Conservation (phyloP, 2,329 filamentous ascomycete species). For the Curvularia sp. region DNA sequence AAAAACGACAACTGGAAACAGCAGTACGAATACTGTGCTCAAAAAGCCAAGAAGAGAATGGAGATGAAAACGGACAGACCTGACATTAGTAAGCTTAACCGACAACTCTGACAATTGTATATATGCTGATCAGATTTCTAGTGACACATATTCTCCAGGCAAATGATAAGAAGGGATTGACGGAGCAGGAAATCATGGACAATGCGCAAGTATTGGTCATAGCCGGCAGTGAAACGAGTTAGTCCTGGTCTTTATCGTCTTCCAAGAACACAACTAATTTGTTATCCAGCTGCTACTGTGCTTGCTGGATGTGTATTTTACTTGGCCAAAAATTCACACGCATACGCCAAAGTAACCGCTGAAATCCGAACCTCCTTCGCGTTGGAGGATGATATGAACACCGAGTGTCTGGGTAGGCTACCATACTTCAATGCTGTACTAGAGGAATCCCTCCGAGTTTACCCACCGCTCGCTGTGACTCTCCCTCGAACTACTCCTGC, state of each 20-base stretch:
- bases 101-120: too few species aligned
- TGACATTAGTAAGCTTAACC: too few species aligned
- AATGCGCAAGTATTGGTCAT: too few species aligned
- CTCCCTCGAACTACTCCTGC: conserved; percentile 1
- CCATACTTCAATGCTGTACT: background rate
- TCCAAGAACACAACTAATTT: background rate
- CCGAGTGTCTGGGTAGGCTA: background rate
- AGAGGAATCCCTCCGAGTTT: conserved; percentile 2
- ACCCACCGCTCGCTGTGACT: background rate
- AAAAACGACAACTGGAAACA: conserved; percentile 1
- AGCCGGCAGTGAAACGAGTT: too few species aligned
- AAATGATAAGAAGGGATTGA: too few species aligned
- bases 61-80: too few species aligned
- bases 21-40: too few species aligned
- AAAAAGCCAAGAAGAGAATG: too few species aligned
- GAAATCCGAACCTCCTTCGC: background rate
- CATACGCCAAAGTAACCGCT: background rate
- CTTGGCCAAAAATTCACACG: background rate
- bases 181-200: too few species aligned
- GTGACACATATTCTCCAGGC: too few species aligned
- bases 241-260: too few species aligned
- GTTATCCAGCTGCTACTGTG: background rate
- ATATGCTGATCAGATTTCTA: too few species aligned
- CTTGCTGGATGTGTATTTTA: background rate
- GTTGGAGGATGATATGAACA: background rate